A percentile compares a stretch with the other conserved stretches of the same genome.
Evolutionary conservation across 2,329 filamentous ascomycete species (phyloP).

Genomic region (Claviceps quebecensis): DNA sequence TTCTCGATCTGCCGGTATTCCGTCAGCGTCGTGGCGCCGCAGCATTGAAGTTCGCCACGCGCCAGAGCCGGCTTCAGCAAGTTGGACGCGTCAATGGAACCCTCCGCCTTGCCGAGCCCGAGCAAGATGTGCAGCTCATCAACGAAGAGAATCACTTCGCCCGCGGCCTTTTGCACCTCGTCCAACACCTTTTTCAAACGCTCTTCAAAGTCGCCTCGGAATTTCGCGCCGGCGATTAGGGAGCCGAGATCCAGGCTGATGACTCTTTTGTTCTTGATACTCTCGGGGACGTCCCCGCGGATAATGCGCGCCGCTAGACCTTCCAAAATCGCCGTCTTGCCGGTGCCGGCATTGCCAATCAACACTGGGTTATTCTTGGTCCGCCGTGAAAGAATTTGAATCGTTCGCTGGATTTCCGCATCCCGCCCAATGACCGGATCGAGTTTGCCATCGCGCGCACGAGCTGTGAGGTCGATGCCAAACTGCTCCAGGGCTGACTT

Average conservation of each 20-base stretch:
- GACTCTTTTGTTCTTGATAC: conserved; percentile 86
- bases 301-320: conserved; percentile 84
- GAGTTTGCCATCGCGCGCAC: conserved; percentile 75
- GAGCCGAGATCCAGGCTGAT: conserved; percentile 79
- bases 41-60: conserved; percentile 85
- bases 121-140: conserved; percentile 88
- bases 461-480: conserved; percentile 77
- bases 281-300: conserved; percentile 84
- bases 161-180: conserved; percentile 80
- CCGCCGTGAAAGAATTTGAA: conserved; percentile 79
- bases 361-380: conserved; percentile 95
- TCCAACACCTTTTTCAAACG: conserved; percentile 79
- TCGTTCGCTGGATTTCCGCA: conserved; percentile 80
- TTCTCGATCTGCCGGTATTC: conserved; percentile 94
- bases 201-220: conserved; percentile 91
- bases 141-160: conserved; percentile 85
- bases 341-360: conserved; percentile 83
- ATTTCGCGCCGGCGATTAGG: conserved; percentile 91
- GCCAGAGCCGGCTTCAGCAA: conserved; percentile 88
- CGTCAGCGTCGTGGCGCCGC: conserved; percentile 81
- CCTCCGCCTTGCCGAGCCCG: conserved; percentile 86
- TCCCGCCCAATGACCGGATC: conserved; percentile 94
- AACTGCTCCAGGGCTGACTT: conserved; percentile 85
- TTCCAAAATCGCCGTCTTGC: conserved; percentile 88
- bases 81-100: conserved; percentile 92